Base-by-base conservation (phyloP, 2,329 filamentous ascomycete genomes). In the Nannizzia gypsea region DNA sequence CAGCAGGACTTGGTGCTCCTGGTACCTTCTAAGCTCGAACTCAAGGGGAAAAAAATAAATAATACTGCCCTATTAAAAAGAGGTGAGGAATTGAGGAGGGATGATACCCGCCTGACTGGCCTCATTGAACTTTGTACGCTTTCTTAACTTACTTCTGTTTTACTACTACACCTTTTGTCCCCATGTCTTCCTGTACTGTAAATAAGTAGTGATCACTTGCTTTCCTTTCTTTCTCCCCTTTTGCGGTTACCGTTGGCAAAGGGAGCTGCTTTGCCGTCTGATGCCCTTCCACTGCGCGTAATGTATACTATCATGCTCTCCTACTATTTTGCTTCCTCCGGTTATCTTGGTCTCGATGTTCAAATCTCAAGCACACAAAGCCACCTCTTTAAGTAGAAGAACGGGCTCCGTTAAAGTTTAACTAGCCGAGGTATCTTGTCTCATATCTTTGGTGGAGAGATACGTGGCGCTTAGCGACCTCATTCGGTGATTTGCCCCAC, bases 1-100 rank as follows among this genome's bases (percentile, higher is more conserved):
- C 66, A 31, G 73, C 72, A 38, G 70, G 71, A 56, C 67, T 72
- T 62, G 73, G 54, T 15, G 54, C 54, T 24, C 38, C 38, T 22
- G 54, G 54, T 42, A 31, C 31, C n/a, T 56, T 54, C 26, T 54
- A 54, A 54, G 13, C 22, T 34, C 26, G 13, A 31, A 31, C 26
- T 1, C 28, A 28, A 6, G n/a, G n/a, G n/a, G n/a, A 3, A 52
- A 22, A 6, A 15, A 31, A 24, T 24, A 24, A 9, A 13, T 24
- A 15, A 15, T 15, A n/a, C 20, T 26, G 11, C 24, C 44, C 20
- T 8, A 5, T 13, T 6, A 48, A 24, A 26, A 48, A 28, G 46
- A 26, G 20, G 22, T 26, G 17, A 22, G 9, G 22, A 17, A 6
- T 9, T 2, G 44, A 22, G 3, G 20, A 20, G 44, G 38, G 38